Conservation (phyloP, 768 basidiomycete genomes). For the Pleurotus tuoliensis region DNA sequence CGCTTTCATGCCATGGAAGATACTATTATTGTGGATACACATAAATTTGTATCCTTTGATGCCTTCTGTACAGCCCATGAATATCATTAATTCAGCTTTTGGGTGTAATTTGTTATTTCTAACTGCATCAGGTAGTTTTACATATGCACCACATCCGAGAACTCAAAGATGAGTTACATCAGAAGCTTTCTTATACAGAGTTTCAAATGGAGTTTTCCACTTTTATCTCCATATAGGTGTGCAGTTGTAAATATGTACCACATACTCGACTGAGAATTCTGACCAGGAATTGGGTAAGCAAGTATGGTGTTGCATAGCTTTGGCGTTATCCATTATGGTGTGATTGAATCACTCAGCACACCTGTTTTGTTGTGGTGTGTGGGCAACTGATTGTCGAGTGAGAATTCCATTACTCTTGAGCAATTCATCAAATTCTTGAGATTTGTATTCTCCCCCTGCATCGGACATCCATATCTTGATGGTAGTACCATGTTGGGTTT, state of each 20-base stretch:
- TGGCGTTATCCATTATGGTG: constrained; percentile 16
- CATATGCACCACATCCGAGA: no score
- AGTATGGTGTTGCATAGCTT: constrained; percentile 16
- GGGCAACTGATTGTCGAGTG: constrained; percentile 14
- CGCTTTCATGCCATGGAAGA: background rate
- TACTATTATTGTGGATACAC: background rate
- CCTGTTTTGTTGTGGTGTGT: constrained; percentile 24
- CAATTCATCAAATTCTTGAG: constrained; percentile 7
- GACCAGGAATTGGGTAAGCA: no score
- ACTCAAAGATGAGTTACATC: no score
- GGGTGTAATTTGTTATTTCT: background rate
- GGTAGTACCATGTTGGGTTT: constrained; percentile 7
- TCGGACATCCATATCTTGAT: constrained; percentile 10
- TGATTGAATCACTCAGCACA: constrained; percentile 25
- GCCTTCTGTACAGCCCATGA: background rate
- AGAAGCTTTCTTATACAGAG: no score
- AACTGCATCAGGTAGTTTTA: background rate
- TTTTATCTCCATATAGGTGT: no score
- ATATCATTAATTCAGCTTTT: background rate
- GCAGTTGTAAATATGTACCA: no score
- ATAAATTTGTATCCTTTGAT: background rate
- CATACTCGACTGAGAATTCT: no score
- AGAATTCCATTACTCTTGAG: constrained; percentile 15
- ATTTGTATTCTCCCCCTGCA: constrained; percentile 13
- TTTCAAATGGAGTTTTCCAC: no score